These are phyloP conservation scores for Achaetomium macrosporum DNA, from an alignment of 2,329 filamentous ascomycete genomes.

Conservation along the genomic window DNA sequence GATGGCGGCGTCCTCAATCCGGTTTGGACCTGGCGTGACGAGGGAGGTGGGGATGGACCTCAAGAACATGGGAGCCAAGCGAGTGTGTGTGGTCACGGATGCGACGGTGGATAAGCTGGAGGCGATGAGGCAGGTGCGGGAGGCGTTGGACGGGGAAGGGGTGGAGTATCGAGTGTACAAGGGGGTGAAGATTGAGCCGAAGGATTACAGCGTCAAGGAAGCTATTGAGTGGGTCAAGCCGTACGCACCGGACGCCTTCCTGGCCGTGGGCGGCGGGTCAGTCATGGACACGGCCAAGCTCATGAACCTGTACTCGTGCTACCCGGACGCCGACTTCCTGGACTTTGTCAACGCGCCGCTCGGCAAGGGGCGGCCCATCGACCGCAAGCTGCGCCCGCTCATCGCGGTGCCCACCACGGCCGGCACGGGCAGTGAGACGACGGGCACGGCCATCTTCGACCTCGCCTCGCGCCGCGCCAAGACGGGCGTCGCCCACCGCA, in stretches of 20 bases:
- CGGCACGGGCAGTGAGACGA: slow-evolving; percentile 88
- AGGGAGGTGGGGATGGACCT: slow-evolving; percentile 98
- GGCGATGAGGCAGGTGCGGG: slow-evolving; percentile 83
- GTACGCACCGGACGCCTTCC: slow-evolving; percentile 77
- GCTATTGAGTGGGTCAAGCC: slow-evolving; percentile 81
- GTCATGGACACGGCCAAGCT: slow-evolving; percentile 98
- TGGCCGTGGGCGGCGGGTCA: slow-evolving; percentile 87
- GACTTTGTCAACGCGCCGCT: slow-evolving; percentile 97
- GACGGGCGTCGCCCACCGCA: slow-evolving; percentile 91
- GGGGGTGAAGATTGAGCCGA: slow-evolving; percentile 79
- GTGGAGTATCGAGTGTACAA: slow-evolving; percentile 78
- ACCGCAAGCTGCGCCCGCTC: slow-evolving; percentile 64
- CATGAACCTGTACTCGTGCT: slow-evolving; percentile 93
- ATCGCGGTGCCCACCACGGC: slow-evolving; percentile 82
- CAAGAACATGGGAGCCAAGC: slow-evolving; percentile 79
- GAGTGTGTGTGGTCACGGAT: slow-evolving; percentile 90
- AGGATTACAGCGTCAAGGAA: slow-evolving; percentile 85
- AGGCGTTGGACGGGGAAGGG: slow-evolving; percentile 71
- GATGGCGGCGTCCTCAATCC: slow-evolving; percentile 92
- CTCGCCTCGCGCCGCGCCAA: slow-evolving; percentile 85
- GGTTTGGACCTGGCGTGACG: slow-evolving; percentile 88
- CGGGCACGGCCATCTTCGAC: slow-evolving; percentile 96
- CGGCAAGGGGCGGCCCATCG: slow-evolving; percentile 74
- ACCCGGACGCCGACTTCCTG: slow-evolving; percentile 86
- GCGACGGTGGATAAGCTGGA: slow-evolving; percentile 71